Conservation (phyloP, 2,329 filamentous ascomycete species). For the Basipetospora chlamydospora region DNA sequence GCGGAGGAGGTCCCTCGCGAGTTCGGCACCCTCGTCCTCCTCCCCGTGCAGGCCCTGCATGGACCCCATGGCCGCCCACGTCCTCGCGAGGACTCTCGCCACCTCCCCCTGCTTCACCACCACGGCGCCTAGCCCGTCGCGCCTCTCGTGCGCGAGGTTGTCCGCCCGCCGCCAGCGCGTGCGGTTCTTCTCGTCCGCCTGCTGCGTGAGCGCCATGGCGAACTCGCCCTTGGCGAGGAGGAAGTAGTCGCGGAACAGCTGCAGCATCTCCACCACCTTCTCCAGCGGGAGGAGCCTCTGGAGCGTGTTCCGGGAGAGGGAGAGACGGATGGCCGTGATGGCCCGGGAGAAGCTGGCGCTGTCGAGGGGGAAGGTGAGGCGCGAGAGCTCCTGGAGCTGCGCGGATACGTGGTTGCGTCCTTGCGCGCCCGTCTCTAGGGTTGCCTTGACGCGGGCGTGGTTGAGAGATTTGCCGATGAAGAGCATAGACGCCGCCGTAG, state of each 20-base stretch:
- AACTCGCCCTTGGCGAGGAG: constrained; percentile 83
- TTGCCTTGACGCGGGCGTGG: constrained; percentile 52
- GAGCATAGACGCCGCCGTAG: constrained; percentile 68
- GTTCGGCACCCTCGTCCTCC: constrained; percentile 71
- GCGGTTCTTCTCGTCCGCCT: constrained; percentile 69
- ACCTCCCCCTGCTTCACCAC: constrained; percentile 80
- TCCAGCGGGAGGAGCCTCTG: constrained; percentile 67
- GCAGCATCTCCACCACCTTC: constrained; percentile 62
- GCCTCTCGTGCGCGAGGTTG: constrained; percentile 40
- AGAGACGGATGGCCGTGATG: constrained; percentile 62
- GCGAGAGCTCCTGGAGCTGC: constrained; percentile 55
- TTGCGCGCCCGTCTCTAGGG: constrained; percentile 25
- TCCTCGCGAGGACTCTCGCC: constrained; percentile 56
- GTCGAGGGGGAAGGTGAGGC: constrained; percentile 59
- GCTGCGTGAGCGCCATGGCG: constrained; percentile 68
- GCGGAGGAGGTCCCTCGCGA: constrained; percentile 62
- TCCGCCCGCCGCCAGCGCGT: constrained; percentile 54
- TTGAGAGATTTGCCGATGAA: constrained; percentile 86
- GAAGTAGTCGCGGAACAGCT: constrained; percentile 72
- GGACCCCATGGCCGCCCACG: constrained; percentile 68
- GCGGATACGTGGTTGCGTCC: constrained; percentile 48
- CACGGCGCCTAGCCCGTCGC: constrained; percentile 32
- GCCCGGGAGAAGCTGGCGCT: constrained; percentile 54
- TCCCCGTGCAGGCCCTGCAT: constrained; percentile 55
- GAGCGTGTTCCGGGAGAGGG: constrained; percentile 69